These are phyloP conservation scores for Hyaloscypha bicolor DNA, from an alignment of 495 filamentous ascomycete genomes.

Conservation along the genomic window DNA sequence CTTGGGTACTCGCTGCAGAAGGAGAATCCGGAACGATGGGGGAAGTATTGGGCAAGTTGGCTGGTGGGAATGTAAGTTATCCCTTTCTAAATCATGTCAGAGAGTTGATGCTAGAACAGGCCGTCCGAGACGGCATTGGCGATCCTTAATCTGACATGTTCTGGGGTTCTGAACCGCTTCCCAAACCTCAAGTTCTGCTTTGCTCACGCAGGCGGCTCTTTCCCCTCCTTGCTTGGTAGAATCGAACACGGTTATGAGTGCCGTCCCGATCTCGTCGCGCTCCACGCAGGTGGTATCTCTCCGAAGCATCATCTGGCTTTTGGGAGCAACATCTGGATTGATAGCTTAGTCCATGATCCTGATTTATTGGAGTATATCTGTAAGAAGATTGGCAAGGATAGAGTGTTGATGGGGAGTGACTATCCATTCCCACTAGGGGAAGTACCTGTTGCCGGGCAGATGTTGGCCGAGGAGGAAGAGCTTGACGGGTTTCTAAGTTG, in stretches of 20 bases:
- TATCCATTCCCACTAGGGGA: conserved; percentile 17
- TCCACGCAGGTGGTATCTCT: conserved; percentile 6
- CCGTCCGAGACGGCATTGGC: conserved; percentile 11
- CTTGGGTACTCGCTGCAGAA: conserved; percentile 10
- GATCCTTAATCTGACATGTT: conserved; percentile 10
- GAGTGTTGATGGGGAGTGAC: conserved; percentile 14
- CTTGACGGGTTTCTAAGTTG: conserved; percentile 3
- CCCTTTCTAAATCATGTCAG: too few species aligned
- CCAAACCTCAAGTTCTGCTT: conserved; percentile 15
- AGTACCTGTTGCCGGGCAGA: conserved; percentile 10
- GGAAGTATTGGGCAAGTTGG: conserved; percentile 9
- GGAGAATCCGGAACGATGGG: conserved; percentile 12
- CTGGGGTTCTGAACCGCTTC: conserved; percentile 1
- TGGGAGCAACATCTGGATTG: conserved; percentile 14
- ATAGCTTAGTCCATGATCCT: conserved; percentile 17
- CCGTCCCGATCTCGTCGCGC: conserved; percentile 9
- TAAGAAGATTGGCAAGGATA: conserved; percentile 10
- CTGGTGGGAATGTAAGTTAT: conserved; percentile 5
- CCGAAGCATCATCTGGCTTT: conserved; percentile 8
- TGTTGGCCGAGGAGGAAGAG: conserved; percentile 7
- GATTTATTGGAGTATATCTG: conserved; percentile 13
- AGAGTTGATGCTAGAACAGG: background rate
- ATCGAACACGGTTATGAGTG: conserved; percentile 14
- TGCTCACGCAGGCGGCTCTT: conserved; percentile 11
- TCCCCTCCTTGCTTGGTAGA: conserved; percentile 8